Base-by-base conservation (phyloP, 352 stramenopile species). In the Phytophthora nicotianae region DNA sequence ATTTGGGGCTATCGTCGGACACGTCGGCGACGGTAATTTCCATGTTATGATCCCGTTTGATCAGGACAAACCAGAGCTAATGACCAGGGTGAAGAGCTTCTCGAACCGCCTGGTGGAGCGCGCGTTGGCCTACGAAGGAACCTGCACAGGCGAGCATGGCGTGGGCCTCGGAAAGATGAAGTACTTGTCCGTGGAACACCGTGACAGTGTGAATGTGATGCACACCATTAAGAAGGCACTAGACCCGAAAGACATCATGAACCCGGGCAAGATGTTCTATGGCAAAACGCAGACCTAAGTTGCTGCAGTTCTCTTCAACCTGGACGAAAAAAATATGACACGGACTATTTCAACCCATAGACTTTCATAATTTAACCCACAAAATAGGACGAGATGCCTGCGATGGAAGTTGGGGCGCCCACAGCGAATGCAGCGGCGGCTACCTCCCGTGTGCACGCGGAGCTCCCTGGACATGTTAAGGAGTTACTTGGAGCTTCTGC, bases 91-190 rank as follows among this genome's bases (percentile, higher is more conserved):
- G 13, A 83, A 93, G 58, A 67, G 79, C 37, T 91, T 99, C 26
- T 97, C 92, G 66, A 81, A 84, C 41, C 80, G 80, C 2, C 65
- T 93, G 24, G 83, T 91, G 32, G 58, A 86, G 50, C 74, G 81
- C 19, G 92, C 92, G 7, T 69, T 97, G 3, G 66, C 49, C 4
- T 81, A 91, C 41, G 97, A 97, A 38, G 97, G 97, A 54, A 99
- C 95, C 8, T 99, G 97, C 83, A 99, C 96, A 10, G 97, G 97
- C 37, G 97, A 99, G 69, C 96, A 99, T 73, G 96, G 97, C 23
- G 62, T 99, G 8, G 97, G 97, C 10, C 84, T 92, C 48, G 96
- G 97, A 54, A 99, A 99, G 75, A 97, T 90, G 58, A 85, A 93
- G 48, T 97, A 97, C 70, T 61, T 98, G 10, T 56, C 75, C 35